Percentiles rank a stretch among this genome's conserved stretches.
Evolutionary conservation across 805 yeast genomes (phyloP).

Genomic region (Candida wancherniae): DNA sequence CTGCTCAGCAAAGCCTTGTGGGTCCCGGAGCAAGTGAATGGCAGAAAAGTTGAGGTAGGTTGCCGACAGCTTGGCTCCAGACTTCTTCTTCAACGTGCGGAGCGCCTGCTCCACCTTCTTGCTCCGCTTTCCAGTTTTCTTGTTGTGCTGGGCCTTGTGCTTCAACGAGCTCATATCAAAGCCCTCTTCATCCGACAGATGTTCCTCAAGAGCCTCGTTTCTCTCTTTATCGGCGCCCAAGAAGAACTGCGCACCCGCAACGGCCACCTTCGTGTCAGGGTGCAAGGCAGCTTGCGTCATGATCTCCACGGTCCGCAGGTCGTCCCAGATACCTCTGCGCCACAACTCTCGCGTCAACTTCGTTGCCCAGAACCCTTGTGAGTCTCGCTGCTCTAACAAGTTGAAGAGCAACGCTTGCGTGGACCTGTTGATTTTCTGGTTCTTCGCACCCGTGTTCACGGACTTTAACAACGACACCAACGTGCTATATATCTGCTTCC

Average conservation of each 20-base stretch:
- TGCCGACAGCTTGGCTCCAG: conserved; percentile 47
- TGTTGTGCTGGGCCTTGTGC: conserved; percentile 80
- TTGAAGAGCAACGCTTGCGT: conserved; percentile 92
- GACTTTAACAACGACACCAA: conserved; percentile 73
- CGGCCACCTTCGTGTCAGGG: conserved; percentile 78
- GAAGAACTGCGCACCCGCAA: conserved; percentile 87
- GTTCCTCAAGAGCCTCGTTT: conserved; percentile 76
- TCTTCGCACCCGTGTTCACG: conserved; percentile 83
- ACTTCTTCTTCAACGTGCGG: conserved; percentile 57
- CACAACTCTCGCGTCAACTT: conserved; percentile 91
- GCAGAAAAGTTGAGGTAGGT: conserved; percentile 89
- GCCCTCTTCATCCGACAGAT: conserved; percentile 64
- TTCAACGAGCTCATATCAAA: conserved; percentile 67
- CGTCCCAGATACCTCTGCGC: conserved; percentile 99
- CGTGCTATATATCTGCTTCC: conserved; percentile 78
- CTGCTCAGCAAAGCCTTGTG: conserved; percentile 94
- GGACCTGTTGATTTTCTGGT: conserved; percentile 81
- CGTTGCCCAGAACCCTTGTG: conserved; percentile 93
- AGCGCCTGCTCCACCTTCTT: conserved; percentile 75
- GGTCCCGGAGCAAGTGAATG: conserved; percentile 88
- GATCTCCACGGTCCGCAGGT: conserved; percentile 91
- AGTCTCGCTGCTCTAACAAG: conserved; percentile 69
- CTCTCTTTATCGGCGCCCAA: conserved; percentile 93
- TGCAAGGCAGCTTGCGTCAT: conserved; percentile 95
- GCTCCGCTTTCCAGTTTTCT: conserved; percentile 73